Evolutionary conservation across 2,329 filamentous ascomycete species (phyloP), one percentile per base, ranked within the genome.

Genomic region (Bisporella sp.): DNA sequence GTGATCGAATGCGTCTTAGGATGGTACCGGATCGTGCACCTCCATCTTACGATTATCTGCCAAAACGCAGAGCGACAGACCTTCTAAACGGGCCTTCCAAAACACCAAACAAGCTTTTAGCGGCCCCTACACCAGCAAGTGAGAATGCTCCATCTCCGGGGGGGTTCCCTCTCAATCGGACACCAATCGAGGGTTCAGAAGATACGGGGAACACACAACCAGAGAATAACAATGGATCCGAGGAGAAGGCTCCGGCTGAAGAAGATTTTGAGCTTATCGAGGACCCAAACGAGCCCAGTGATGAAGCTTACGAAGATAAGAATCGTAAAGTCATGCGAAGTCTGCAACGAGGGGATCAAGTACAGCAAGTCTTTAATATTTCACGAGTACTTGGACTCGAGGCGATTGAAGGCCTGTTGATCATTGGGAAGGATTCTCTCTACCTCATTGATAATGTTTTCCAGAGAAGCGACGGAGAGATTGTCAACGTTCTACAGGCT

Each of bases 401-500:
- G 64, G 91, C 91, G 6, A 89, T 88, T 54, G 95, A 99, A 66
- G 93, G 93, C 6, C 83, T 99, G 41, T 74, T 99, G 33, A 95
- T 99, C 49, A 78, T 97, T 40, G 93, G 93, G 13, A 96, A 95
- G 67, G 87, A 92, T 59, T 86, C 84, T 45, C 77, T 99, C 12
- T 99, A 99, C 64, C 85, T 99, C 58, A 86, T 97, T 68, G 93
- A 99, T 69, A 92, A 93, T 59, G 92, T 96, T 62, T 97, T 99
- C 66, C 92, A 97, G 64, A 83, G 92, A 56, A 84, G 87, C 2
- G 93, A 96, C 62, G 92, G 92, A 9, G 95, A 99, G 66, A 96
- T 99, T 63, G 89, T 99, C 52, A 92, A 96, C 61, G 91, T 96
- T 6, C 92, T 88, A 81, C 90, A 97, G 68, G 95, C 93, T 2